Percentiles rank a stretch among this genome's conserved stretches.
These are phyloP conservation scores for Spiraea crenata DNA, from an alignment of 331 rosid species.

Conservation along the genomic window DNA sequence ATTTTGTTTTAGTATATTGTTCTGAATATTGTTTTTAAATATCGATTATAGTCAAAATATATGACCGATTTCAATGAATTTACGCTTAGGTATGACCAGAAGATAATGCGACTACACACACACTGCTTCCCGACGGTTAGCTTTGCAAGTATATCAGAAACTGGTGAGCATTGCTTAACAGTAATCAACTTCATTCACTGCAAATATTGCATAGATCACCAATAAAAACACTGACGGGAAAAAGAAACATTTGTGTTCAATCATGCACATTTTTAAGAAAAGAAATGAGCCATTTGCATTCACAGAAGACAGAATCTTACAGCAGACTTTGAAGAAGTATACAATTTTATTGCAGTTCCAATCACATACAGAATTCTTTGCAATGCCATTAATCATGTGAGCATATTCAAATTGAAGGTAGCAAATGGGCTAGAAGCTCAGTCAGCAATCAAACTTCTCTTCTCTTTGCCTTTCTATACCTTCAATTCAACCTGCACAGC, in stretches of 20 bases:
- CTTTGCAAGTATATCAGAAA: no score
- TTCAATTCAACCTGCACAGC: constrained; percentile 21
- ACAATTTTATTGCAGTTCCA: not conserved
- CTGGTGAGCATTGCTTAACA: no score
- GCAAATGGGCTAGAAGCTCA: not conserved
- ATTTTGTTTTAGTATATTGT: no score
- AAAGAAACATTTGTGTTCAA: not conserved
- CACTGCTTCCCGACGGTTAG: no score
- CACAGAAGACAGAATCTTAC: not conserved
- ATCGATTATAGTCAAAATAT: no score
- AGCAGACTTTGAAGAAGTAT: not conserved
- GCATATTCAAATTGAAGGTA: constrained; percentile 2
- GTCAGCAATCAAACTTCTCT: constrained; percentile 10
- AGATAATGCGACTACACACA: no score
- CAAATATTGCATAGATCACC: not conserved
- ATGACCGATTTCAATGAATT: no score
- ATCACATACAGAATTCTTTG: constrained; percentile 8
- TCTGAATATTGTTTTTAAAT: no score
- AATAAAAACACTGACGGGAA: not conserved
- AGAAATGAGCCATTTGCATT: constrained; percentile 8
- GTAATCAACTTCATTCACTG: not conserved
- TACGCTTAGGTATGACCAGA: no score
- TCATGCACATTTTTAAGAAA: not conserved
- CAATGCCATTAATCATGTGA: constrained; percentile 18
- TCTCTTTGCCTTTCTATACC: constrained; percentile 11